phyloP scores from a whole-genome alignment of 345 rosid species.

The Aquilaria sinensis region DNA sequence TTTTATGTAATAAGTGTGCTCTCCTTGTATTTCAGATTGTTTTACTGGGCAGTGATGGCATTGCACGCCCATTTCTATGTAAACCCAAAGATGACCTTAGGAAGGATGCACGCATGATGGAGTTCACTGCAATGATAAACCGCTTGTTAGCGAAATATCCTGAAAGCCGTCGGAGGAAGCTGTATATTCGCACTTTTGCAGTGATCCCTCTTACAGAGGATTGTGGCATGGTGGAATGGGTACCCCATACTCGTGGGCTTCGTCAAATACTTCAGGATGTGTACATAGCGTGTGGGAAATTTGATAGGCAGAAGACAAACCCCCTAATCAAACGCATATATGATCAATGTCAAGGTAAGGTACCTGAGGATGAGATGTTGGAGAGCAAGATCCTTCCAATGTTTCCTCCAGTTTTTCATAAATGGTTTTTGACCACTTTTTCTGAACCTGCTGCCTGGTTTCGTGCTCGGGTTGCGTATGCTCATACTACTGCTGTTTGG shows the following conservation, averaged over 20 bases:
- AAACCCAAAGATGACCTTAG: constrained; percentile 97
- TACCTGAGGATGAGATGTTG: constrained; percentile 84
- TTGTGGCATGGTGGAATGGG: constrained; percentile 99
- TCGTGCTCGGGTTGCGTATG: constrained; percentile 91
- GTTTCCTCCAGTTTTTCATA: constrained; percentile 95
- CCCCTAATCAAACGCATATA: constrained; percentile 85
- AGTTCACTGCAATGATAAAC: constrained; percentile 96
- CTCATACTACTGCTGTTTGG: constrained; percentile 98
- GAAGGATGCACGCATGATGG: constrained; percentile 99
- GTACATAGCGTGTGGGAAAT: constrained; percentile 68
- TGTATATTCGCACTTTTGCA: constrained; percentile 90
- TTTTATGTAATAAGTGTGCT: constrained; percentile 5
- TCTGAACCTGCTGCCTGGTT: constrained; percentile 99
- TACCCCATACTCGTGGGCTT: constrained; percentile 90
- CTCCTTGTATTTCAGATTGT: constrained; percentile 49
- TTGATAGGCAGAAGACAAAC: constrained; percentile 89
- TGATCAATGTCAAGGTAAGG: constrained; percentile 78
- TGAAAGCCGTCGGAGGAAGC: constrained; percentile 91
- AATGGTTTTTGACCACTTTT: constrained; percentile 91
- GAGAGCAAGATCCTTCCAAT: constrained; percentile 88
- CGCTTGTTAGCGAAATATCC: constrained; percentile 84
- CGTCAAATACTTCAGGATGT: constrained; percentile 91
- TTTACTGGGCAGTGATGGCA: constrained; percentile 90
- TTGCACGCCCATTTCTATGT: constrained; percentile 92
- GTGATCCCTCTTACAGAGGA: constrained; percentile 97